Percentiles rank a stretch among this genome's conserved stretches.
These are phyloP conservation scores for Oropetium thomaeum DNA, from an alignment of 176 grass and related monocot genomes.

Conservation along the genomic window DNA sequence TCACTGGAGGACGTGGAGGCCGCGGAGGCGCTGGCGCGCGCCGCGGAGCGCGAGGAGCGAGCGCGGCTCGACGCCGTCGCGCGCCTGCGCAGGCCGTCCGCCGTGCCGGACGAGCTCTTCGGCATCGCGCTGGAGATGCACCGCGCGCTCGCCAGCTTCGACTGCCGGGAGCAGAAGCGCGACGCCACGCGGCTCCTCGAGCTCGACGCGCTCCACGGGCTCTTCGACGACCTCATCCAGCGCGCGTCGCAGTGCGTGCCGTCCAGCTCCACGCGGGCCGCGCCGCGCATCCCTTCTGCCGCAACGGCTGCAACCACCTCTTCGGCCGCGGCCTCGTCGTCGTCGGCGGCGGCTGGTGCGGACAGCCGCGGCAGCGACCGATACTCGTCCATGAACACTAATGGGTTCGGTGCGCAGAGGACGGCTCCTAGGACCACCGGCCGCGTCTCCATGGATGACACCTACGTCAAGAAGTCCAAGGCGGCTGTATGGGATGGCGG, in stretches of 20 bases:
- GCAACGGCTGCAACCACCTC: neutral
- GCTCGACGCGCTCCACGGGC: constrained; percentile 61
- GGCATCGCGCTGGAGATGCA: constrained; percentile 89
- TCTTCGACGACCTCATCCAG: constrained; percentile 83
- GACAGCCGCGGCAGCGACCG: neutral
- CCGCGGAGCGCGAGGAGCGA: constrained; percentile 82
- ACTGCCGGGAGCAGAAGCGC: constrained; percentile 81
- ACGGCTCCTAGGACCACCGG: constrained; percentile 20
- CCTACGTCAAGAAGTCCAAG: constrained; percentile 81
- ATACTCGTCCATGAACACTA: constrained; percentile 25
- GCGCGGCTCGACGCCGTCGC: constrained; percentile 59
- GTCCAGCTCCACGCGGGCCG: constrained; percentile 48
- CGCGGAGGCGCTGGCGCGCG: constrained; percentile 60
- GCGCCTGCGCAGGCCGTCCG: constrained; percentile 45
- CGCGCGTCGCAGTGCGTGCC: constrained; percentile 73
- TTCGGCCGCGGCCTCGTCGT: neutral
- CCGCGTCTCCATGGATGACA: constrained; percentile 88
- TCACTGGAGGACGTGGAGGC: constrained; percentile 78
- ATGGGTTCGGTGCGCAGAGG: constrained; percentile 30
- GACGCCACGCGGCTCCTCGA: constrained; percentile 79
- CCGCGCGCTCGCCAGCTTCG: constrained; percentile 61
- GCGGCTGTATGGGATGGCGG: constrained; percentile 55
- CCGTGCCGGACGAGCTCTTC: constrained; percentile 91
- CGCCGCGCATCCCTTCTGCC: constrained; percentile 37
- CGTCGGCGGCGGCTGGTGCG: neutral